Evolutionary conservation across 2,329 filamentous ascomycete species (phyloP), one percentile per base, ranked within the genome.

Genomic region (Emergomyces africanus): DNA sequence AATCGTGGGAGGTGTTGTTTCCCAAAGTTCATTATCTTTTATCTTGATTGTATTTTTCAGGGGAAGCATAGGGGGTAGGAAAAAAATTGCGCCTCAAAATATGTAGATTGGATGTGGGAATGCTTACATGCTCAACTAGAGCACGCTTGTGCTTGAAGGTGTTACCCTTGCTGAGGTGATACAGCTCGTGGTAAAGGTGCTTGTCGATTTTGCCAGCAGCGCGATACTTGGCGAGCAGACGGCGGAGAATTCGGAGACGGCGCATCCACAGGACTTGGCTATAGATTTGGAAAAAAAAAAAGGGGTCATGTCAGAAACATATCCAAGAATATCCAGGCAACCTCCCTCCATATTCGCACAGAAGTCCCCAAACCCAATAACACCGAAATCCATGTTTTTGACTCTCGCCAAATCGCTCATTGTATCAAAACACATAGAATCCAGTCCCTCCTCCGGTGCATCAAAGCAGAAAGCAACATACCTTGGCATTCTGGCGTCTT

Each of bases 141-240:
- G 91, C 94, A 81, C 94, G 88, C 91, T 97, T 99, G 90, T 99
- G 94, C 91, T 99, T 99, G 89, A 99, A 99, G 79, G 94, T 92
- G 88, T 99, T 99, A 95, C 94, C 95, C 91, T 99, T 99, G 87
- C 89, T 94, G 78, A 95, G 83, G 81, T 96, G 94, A 86, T 99
- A 99, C 70, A 99, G 90, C 83, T 97, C 91, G 86, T 99, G 94
- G 87, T 99, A 99, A 65, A 99, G 90, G 85, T 99, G 94, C 88
- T 99, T 99, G 84, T 99, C 94, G 78, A 99, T 99, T 89, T 99
- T 99, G 80, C 95, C 95, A 75, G 88, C 89, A 79, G 92, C 92
- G 81, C 94, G 94, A 86, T 99, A 99, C 86, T 97, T 97, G 84
- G 96, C 94, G 71, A 99, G 84, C 64, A 99, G 89, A 78, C 94